These are phyloP conservation scores for Chaetomium sp. DNA, from an alignment of 2,329 filamentous ascomycete genomes.

Conservation along the genomic window DNA sequence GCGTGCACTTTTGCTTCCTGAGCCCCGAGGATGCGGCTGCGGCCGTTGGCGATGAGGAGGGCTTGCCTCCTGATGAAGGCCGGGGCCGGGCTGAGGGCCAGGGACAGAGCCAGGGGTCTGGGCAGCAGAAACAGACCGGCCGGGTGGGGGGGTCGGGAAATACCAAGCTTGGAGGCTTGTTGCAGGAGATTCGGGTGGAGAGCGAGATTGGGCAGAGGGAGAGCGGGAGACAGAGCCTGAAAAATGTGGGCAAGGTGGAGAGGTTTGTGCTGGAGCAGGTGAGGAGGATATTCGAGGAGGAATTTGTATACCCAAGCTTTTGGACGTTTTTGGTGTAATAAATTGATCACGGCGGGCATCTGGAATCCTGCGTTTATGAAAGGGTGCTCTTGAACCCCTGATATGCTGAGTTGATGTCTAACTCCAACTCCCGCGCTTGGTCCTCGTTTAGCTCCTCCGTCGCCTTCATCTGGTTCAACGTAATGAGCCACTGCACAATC, in stretches of 20 bases:
- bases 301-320: constrained; percentile 97
- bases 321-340: constrained; percentile 84
- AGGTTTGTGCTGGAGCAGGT: constrained; percentile 97
- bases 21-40: constrained; percentile 87
- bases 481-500: constrained; percentile 98
- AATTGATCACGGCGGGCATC: neutral
- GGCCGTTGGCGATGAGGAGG: constrained; percentile 58
- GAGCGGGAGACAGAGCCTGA: constrained; percentile 88
- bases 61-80: constrained; percentile 35
- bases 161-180: constrained; percentile 66
- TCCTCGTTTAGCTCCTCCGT: constrained; percentile 87
- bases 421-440: constrained; percentile 83
- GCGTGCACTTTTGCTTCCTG: constrained; percentile 91
- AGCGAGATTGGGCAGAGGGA: constrained; percentile 96
- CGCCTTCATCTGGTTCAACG: constrained; percentile 95
- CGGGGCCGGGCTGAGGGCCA: constrained; percentile 26
- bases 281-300: constrained; percentile 94
- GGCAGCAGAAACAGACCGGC: constrained; percentile 29
- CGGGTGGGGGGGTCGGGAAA: neutral
- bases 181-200: constrained; percentile 94
- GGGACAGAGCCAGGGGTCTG: constrained; percentile 12
- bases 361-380: constrained; percentile 44
- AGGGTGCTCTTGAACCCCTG: constrained; percentile 87
- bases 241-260: constrained; percentile 98
- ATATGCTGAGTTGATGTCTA: constrained; percentile 94